Conservation (phyloP, 257 asterid genomes). For the Solanum etuberosum region DNA sequence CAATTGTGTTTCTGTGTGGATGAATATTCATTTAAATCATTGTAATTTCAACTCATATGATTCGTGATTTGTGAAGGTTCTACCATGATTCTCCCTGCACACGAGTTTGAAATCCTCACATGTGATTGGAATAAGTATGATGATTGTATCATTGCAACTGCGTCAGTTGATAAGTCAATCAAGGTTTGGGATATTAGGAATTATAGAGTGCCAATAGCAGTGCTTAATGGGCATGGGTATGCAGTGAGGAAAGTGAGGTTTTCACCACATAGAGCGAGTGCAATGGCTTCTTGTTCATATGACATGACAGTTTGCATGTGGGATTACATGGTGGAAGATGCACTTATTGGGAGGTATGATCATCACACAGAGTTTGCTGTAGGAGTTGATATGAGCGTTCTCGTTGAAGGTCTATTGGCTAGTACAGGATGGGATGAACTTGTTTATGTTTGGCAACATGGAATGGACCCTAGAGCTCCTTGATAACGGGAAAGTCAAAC, state of each 20-base stretch:
- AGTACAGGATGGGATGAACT: constrained; percentile 99
- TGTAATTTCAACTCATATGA: neutral
- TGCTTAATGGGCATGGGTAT: constrained; percentile 80
- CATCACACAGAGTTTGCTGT: constrained; percentile 95
- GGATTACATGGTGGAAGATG: constrained; percentile 96
- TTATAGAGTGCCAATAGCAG: constrained; percentile 76
- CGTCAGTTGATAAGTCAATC: constrained; percentile 85
- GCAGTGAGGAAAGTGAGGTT: constrained; percentile 95
- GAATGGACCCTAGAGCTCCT: constrained; percentile 88
- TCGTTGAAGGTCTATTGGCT: constrained; percentile 90
- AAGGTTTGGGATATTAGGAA: constrained; percentile 95
- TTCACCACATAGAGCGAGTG: constrained; percentile 79
- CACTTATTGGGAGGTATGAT: constrained; percentile 78
- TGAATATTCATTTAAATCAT: neutral
- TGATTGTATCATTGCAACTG: constrained; percentile 83
- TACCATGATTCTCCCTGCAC: constrained; percentile 96
- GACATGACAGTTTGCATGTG: constrained; percentile 92
- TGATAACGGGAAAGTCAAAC: constrained; percentile 17
- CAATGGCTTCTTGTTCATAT: constrained; percentile 76
- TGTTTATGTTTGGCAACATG: constrained; percentile 93
- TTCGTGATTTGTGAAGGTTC: constrained; percentile 43
- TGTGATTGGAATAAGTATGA: constrained; percentile 98
- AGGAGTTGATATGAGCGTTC: constrained; percentile 89
- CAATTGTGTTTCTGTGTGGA: neutral
- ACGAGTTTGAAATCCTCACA: constrained; percentile 80